phyloP scores from a whole-genome alignment of 306 rosid genomes.

The Ochetophila trinervis region DNA sequence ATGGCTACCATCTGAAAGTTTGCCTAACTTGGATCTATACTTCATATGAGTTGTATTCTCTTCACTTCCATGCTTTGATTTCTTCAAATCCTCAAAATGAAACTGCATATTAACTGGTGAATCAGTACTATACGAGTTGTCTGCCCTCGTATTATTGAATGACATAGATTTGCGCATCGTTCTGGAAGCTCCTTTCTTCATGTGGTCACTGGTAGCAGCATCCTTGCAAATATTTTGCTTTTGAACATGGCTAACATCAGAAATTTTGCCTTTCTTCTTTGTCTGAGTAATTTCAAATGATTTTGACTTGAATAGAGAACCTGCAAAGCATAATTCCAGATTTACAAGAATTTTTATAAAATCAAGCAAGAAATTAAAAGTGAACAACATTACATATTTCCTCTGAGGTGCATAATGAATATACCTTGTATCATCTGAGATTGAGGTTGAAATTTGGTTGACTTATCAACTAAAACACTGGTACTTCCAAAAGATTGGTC shows the following conservation, averaged over 20 bases:
- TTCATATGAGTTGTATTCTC: slow-evolving; percentile 5
- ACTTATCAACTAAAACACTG: slow-evolving; percentile 2
- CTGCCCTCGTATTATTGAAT: slow-evolving; percentile 5
- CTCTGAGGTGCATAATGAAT: not conserved
- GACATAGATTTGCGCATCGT: slow-evolving; percentile 24
- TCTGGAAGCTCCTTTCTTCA: not conserved
- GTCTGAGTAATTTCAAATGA: slow-evolving; percentile 11
- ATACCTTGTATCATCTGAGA: slow-evolving; percentile 5
- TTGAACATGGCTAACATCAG: slow-evolving; percentile 1
- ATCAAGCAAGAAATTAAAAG: not conserved
- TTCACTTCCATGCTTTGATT: slow-evolving; percentile 8
- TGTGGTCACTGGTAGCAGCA: slow-evolving; percentile 7
- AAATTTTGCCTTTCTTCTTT: slow-evolving; percentile 9
- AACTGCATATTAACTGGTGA: slow-evolving; percentile 12
- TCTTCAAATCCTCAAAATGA: slow-evolving; percentile 14
- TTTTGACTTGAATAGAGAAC: slow-evolving; percentile 17
- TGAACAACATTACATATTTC: not conserved
- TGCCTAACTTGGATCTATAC: slow-evolving; percentile 6
- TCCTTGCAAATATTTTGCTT: not conserved
- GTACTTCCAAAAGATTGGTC: slow-evolving; percentile 1
- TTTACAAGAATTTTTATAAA: not conserved
- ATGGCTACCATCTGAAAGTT: not conserved
- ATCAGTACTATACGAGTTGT: slow-evolving; percentile 3
- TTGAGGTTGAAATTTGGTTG: not conserved
- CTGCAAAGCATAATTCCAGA: slow-evolving; percentile 2